Evolutionary conservation across 305 asterid genomes (phyloP).

Genomic region (Withania somnifera): DNA sequence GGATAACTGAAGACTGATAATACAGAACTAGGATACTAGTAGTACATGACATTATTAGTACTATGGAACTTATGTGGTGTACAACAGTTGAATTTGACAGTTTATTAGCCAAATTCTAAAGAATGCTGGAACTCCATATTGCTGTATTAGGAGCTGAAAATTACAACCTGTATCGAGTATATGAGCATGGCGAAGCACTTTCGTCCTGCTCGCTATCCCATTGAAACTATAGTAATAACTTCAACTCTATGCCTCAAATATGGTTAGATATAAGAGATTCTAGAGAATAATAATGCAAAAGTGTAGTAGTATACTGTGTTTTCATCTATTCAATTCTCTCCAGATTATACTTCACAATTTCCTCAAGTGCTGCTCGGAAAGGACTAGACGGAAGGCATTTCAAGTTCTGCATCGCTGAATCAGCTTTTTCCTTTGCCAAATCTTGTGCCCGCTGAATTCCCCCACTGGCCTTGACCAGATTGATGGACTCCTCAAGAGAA

Average conservation of each 20-base stretch:
- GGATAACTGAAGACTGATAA: background rate
- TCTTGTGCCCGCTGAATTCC: constrained; percentile 69
- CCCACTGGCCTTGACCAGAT: constrained; percentile 54
- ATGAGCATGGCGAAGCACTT: constrained; percentile 15
- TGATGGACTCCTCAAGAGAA: constrained; percentile 70
- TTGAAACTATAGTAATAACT: constrained; percentile 1
- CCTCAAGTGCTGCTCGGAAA: constrained; percentile 50
- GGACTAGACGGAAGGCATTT: constrained; percentile 56
- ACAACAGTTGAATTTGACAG: constrained; percentile 19
- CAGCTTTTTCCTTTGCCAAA: constrained; percentile 67
- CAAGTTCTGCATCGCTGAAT: constrained; percentile 50
- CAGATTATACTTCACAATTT: constrained; percentile 66
- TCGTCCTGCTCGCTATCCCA: background rate
- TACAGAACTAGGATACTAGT: background rate
- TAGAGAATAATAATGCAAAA: background rate
- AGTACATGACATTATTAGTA: constrained; percentile 2
- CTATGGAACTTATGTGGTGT: constrained; percentile 6
- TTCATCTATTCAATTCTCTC: constrained; percentile 51
- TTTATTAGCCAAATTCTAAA: background rate
- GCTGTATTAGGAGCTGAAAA: constrained; percentile 8
- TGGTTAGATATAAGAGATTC: background rate
- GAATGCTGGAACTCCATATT: background rate
- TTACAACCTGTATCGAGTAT: constrained; percentile 17
- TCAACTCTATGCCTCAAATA: background rate
- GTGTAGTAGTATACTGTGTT: background rate